Evolutionary conservation across 441 rosid species (phyloP).

Genomic region (Lepidium campestre): DNA sequence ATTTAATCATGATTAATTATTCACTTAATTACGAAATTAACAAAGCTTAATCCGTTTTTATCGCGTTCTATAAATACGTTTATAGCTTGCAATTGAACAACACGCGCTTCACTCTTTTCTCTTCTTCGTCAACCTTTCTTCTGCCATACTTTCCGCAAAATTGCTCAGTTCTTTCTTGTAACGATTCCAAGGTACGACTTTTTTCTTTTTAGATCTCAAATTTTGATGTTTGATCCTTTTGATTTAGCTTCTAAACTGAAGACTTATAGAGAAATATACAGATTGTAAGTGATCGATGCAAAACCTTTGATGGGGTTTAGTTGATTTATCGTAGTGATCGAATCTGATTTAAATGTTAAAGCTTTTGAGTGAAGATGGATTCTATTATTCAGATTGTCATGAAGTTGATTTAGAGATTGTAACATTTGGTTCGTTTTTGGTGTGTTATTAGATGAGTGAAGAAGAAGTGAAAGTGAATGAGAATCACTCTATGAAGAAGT

Average conservation of each 20-base stretch:
- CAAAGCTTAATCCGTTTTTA: constrained; percentile 19
- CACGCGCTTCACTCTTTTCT: constrained; percentile 25
- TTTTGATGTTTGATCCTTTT: neutral
- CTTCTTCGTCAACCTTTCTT: constrained; percentile 2
- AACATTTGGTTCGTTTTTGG: neutral
- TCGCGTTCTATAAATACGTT: constrained; percentile 23
- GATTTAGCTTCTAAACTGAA: neutral
- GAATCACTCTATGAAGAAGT: constrained; percentile 5
- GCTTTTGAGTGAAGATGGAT: neutral
- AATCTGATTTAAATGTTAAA: neutral
- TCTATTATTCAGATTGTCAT: no score
- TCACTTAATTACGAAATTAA: neutral
- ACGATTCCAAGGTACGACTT: constrained; percentile 24
- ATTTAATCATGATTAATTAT: neutral
- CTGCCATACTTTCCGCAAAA: constrained; percentile 5
- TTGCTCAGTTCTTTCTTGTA: constrained; percentile 11
- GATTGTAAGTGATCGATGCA: neutral
- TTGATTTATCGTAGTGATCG: neutral
- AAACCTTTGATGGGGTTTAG: neutral
- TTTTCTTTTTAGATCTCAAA: constrained; percentile 1
- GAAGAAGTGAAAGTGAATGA: constrained; percentile 13
- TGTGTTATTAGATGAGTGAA: constrained; percentile 25
- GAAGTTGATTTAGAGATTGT: neutral
- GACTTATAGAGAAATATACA: neutral
- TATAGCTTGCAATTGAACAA: constrained; percentile 3